phyloP scores from a whole-genome alignment of 495 filamentous ascomycete species.

The Trichoderma reesei region DNA sequence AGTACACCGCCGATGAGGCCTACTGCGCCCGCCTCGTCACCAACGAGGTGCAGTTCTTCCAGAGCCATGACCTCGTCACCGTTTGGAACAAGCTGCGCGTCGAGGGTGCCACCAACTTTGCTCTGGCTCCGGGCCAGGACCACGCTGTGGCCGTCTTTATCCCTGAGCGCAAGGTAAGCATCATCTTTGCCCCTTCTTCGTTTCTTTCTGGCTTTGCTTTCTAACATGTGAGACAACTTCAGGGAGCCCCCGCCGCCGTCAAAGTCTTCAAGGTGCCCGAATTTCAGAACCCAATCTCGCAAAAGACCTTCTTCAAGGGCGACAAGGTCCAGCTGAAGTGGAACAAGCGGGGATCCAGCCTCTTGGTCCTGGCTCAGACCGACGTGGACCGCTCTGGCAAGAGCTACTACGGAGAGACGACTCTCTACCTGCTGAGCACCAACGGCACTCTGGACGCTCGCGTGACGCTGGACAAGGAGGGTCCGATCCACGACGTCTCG shows the following conservation, averaged over 20 bases:
- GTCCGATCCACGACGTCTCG: slow-evolving; percentile 94
- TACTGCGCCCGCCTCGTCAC: slow-evolving; percentile 89
- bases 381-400: slow-evolving; percentile 97
- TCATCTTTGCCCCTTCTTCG: not conserved
- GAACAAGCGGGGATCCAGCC: slow-evolving; percentile 79
- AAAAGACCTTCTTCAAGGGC: slow-evolving; percentile 98
- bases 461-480: slow-evolving; percentile 90
- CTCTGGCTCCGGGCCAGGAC: slow-evolving; percentile 76
- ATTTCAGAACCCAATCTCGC: slow-evolving; percentile 70
- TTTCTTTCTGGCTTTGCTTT: slow-evolving; percentile 1
- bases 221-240: not conserved
- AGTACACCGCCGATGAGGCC: slow-evolving; percentile 87
- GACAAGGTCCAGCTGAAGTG: slow-evolving; percentile 98
- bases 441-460: slow-evolving; percentile 88
- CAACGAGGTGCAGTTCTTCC: slow-evolving; percentile 95
- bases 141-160: slow-evolving; percentile 87
- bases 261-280: slow-evolving; percentile 90
- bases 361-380: slow-evolving; percentile 95
- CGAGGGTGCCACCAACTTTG: slow-evolving; percentile 87
- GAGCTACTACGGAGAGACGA: slow-evolving; percentile 98
- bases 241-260: slow-evolving; percentile 86
- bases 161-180: slow-evolving; percentile 79
- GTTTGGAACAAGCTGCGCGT: slow-evolving; percentile 93
- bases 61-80: slow-evolving; percentile 69
- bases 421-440: slow-evolving; percentile 86